phyloP scores from a whole-genome alignment of 2,329 filamentous ascomycete species.

The Paraphoma chrysanthemicola region DNA sequence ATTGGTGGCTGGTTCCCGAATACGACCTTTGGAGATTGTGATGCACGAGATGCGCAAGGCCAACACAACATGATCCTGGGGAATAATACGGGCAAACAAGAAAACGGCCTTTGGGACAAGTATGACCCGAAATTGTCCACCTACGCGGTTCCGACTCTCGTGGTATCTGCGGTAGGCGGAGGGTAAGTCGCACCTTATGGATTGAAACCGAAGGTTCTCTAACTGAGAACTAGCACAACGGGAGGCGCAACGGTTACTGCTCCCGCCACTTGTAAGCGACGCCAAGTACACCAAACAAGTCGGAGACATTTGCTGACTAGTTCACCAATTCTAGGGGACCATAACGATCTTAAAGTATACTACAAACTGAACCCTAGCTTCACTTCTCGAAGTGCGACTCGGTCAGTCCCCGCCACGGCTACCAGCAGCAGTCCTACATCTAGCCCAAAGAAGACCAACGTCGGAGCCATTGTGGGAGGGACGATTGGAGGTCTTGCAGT shows the following conservation, averaged over 20 bases:
- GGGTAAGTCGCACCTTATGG: conserved; percentile 32
- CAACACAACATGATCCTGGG: conserved; percentile 65
- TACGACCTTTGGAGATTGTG: conserved; percentile 58
- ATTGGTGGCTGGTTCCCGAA: conserved; percentile 64
- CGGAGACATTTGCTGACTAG: too few relatives aligned
- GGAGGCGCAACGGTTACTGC: conserved; percentile 63
- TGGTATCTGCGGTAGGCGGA: conserved; percentile 57
- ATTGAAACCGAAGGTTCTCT: conserved; percentile 24
- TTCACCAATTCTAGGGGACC: conserved; percentile 28
- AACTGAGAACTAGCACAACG: conserved; percentile 38
- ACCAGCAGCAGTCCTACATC: conserved; percentile 24
- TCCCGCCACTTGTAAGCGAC: conserved; percentile 55
- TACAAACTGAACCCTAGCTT: conserved; percentile 60
- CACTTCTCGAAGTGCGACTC: conserved; percentile 59
- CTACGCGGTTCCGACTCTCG: conserved; percentile 62
- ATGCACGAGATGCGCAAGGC: conserved; percentile 61
- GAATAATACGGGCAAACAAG: conserved; percentile 51
- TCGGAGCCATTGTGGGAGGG: conserved; percentile 50
- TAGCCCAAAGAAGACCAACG: conserved; percentile 29
- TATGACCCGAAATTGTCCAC: conserved; percentile 58
- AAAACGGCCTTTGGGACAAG: conserved; percentile 59
- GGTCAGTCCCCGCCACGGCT: conserved; percentile 42
- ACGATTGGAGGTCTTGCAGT: conserved; percentile 47
- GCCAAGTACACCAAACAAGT: too few relatives aligned
- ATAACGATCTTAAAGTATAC: conserved; percentile 60